These are phyloP conservation scores for Aspergillus sp. DNA, from an alignment of 2,329 filamentous ascomycete genomes.

Conservation along the genomic window DNA sequence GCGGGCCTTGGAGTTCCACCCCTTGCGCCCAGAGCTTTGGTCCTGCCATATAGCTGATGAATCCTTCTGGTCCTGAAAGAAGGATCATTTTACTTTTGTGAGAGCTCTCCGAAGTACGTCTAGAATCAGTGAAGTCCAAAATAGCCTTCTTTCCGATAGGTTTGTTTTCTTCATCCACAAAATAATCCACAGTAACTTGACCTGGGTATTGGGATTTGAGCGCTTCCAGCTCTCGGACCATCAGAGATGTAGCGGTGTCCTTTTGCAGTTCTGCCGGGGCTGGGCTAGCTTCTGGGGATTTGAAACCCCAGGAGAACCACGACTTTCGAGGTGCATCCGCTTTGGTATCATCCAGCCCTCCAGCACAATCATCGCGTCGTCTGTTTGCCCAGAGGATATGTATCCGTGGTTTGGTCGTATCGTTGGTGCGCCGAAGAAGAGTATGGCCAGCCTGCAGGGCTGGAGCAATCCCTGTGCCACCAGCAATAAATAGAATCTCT, in stretches of 20 bases:
- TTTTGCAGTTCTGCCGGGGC: constrained; percentile 1
- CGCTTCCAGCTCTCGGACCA: constrained; percentile 60
- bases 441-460: constrained; percentile 74
- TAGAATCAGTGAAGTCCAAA: constrained; percentile 22
- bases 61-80: constrained; percentile 87
- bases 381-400: constrained; percentile 81
- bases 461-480: constrained; percentile 87
- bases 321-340: constrained; percentile 10
- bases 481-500: constrained; percentile 76
- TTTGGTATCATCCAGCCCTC: constrained; percentile 50
- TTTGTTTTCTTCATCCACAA: constrained; percentile 73
- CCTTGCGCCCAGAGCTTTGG: constrained; percentile 71
- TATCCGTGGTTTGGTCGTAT: constrained; percentile 44
- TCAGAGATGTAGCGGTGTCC: constrained; percentile 18
- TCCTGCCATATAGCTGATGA: constrained; percentile 75
- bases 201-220: constrained; percentile 56
- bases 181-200: constrained; percentile 64
- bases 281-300: constrained; percentile 8
- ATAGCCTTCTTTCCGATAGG: constrained; percentile 58
- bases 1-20: constrained; percentile 66
- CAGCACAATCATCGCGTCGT: constrained; percentile 59
- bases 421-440: constrained; percentile 38
- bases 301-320: constrained; percentile 28
- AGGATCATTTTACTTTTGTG: constrained; percentile 56
- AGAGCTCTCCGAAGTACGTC: constrained; percentile 16